Percentiles rank a stretch among this genome's conserved stretches.
These are phyloP conservation scores for Terana coerulea DNA, from an alignment of 768 basidiomycete species.

Conservation along the genomic window DNA sequence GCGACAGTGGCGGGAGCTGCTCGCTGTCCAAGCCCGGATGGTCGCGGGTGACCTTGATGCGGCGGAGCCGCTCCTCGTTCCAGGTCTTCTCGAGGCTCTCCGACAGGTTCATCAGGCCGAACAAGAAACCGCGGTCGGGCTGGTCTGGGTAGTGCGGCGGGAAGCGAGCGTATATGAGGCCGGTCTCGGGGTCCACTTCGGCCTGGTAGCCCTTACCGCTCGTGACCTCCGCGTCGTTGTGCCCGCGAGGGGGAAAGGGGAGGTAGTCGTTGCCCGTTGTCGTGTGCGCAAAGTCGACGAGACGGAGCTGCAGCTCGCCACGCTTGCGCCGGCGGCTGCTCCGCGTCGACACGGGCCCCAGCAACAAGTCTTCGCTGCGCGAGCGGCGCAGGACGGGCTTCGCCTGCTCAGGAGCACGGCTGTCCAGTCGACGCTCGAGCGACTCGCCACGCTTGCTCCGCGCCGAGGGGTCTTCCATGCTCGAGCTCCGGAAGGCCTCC, in stretches of 20 bases:
- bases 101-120: slow-evolving; percentile 81
- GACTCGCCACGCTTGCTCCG: slow-evolving; percentile 77
- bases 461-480: slow-evolving; percentile 60
- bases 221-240: slow-evolving; percentile 42
- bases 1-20: slow-evolving; percentile 60
- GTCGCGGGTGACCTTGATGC: slow-evolving; percentile 61
- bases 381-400: slow-evolving; percentile 59
- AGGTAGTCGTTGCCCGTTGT: slow-evolving; percentile 93
- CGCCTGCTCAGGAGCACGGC: slow-evolving; percentile 33
- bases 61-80: slow-evolving; percentile 75
- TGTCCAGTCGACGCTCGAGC: slow-evolving; percentile 46
- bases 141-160: slow-evolving; percentile 87
- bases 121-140: slow-evolving; percentile 92
- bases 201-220: slow-evolving; percentile 75
- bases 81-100: slow-evolving; percentile 79
- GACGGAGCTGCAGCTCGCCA: slow-evolving; percentile 92
- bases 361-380: slow-evolving; percentile 75
- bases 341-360: slow-evolving; percentile 63
- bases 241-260: slow-evolving; percentile 49
- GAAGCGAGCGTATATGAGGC: slow-evolving; percentile 86
- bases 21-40: slow-evolving; percentile 41
- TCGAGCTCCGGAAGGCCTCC: slow-evolving; percentile 60
- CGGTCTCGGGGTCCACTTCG: slow-evolving; percentile 77
- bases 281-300: slow-evolving; percentile 98
- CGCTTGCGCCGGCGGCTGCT: slow-evolving; percentile 65